Base-by-base conservation (phyloP, 352 stramenopile species). In the Globisporangium nagaii region DNA sequence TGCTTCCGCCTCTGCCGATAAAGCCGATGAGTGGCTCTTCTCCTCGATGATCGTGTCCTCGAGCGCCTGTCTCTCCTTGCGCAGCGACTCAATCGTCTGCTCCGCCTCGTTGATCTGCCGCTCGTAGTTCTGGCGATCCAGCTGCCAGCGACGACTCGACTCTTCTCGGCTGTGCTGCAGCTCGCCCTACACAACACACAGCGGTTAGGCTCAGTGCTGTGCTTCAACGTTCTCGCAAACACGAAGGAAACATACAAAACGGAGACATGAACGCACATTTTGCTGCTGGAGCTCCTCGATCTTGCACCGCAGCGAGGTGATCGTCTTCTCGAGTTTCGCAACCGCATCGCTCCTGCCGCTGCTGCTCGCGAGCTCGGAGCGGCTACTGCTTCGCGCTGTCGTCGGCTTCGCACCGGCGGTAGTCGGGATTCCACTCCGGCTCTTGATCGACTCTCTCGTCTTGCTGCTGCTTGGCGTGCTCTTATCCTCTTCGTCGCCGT, bases 121-220 rank as follows among this genome's bases (percentile, higher is more conserved):
- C 46, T 89, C 78, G 50, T 86, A 89, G 44, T 81, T 74, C 52
- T 88, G 73, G 6, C 75, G 75, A 50, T 91, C 81, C 34, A 88
- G 44, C 36, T 83, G 63, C 81, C 81, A 91, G 11, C 78, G 74
- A 19, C 74, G 64, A 36, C 65, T 74, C 22, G 73, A 76, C 58
- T 89, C 78, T 59, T 89, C 81, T 19, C 72, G 78, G 32, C 53
- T 57, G 54, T 84, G 78, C 47, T 75, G 51, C 5, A 88, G 48
- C 55, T 89, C 75, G 17, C 79, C 73, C 77, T 91, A 44, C 20
- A 45, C 10, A 22, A 19, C 41, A 58, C 39, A 59, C 20, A n/a
- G n/a, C n/a, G n/a, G n/a, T n/a, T n/a, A n/a, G n/a, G n/a, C n/a
- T n/a, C n/a, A n/a, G n/a, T n/a, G n/a, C n/a, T n/a, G n/a, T n/a